A percentile compares a stretch with the other conserved stretches of the same genome.
phyloP scores from a whole-genome alignment of 2,329 filamentous ascomycete genomes.

The Neoscytalidium dimidiatum region DNA sequence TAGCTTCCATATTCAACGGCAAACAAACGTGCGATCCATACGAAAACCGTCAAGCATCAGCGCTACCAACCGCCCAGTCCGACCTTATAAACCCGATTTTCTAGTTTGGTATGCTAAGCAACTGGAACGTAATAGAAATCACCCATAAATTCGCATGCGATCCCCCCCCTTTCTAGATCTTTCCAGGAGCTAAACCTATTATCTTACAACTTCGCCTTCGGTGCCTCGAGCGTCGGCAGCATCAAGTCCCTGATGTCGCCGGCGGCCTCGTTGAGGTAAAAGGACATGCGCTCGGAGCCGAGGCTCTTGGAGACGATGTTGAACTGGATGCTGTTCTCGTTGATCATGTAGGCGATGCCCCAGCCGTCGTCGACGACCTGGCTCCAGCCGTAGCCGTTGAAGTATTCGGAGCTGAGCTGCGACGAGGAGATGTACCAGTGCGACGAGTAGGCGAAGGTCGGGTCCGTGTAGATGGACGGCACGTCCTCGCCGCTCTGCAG shows the following conservation, averaged over 20 bases:
- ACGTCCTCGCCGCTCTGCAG: conserved; percentile 77
- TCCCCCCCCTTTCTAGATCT: not conserved
- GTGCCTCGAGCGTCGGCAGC: conserved; percentile 72
- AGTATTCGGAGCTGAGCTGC: conserved; percentile 94
- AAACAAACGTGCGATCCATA: not conserved
- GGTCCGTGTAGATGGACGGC: conserved; percentile 83
- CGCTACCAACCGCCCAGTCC: not conserved
- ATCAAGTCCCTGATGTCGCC: conserved; percentile 86
- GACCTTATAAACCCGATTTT: no score
- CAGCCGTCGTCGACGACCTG: conserved; percentile 96
- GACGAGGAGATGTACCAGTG: conserved; percentile 89
- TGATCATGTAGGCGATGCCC: conserved; percentile 99
- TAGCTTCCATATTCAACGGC: not conserved
- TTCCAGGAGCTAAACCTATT: conserved; percentile 41
- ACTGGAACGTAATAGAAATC: not conserved
- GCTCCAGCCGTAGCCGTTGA: conserved; percentile 98
- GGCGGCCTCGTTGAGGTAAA: conserved; percentile 93
- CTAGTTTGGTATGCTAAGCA: not conserved
- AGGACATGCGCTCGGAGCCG: conserved; percentile 87
- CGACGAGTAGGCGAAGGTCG: conserved; percentile 77
- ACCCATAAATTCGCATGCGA: not conserved
- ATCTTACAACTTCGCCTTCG: conserved; percentile 82
- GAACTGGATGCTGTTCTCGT: conserved; percentile 98
- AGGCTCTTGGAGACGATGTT: conserved; percentile 95
- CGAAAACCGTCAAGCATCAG: not conserved